These are phyloP conservation scores for Triticum dicoccoides DNA, from an alignment of 176 grass and related monocot species.

Conservation along the genomic window DNA sequence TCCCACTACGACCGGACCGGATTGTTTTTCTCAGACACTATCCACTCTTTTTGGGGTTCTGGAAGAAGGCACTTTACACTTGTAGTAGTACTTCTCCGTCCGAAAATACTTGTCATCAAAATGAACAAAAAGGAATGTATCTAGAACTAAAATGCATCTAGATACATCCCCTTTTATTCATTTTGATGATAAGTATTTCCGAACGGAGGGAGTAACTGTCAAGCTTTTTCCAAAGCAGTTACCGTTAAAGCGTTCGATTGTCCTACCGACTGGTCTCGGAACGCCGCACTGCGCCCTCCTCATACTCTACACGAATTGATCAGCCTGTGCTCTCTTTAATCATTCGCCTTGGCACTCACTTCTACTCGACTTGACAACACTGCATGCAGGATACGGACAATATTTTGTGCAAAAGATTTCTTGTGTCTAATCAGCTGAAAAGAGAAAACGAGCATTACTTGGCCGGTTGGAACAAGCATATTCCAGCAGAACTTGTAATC, in stretches of 20 bases:
- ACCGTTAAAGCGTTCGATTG: constrained; percentile 14
- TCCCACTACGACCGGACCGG: too few species aligned
- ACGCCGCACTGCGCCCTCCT: not conserved
- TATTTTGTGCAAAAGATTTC: not conserved
- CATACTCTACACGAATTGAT: too few species aligned
- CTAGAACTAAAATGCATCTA: too few species aligned
- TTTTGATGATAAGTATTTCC: too few species aligned
- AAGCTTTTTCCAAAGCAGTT: not conserved
- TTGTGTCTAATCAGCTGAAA: not conserved
- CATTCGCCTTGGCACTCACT: constrained; percentile 19
- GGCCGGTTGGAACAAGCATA: not conserved
- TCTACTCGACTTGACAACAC: not conserved
- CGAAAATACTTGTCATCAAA: too few species aligned
- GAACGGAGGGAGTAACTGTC: too few species aligned
- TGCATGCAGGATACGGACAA: too few species aligned
- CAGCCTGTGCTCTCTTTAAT: not conserved
- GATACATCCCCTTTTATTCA: too few species aligned
- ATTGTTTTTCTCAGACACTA: too few species aligned
- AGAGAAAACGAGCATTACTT: not conserved
- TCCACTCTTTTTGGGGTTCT: not conserved
- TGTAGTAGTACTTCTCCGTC: too few species aligned
- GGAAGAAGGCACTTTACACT: not conserved
- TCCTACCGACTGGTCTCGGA: not conserved
- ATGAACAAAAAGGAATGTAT: too few species aligned
- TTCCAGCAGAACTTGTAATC: too few species aligned